Percentiles rank a stretch among this genome's conserved stretches.
Conservation (phyloP, 495 filamentous ascomycete genomes). For the Neurospora sp. region DNA sequence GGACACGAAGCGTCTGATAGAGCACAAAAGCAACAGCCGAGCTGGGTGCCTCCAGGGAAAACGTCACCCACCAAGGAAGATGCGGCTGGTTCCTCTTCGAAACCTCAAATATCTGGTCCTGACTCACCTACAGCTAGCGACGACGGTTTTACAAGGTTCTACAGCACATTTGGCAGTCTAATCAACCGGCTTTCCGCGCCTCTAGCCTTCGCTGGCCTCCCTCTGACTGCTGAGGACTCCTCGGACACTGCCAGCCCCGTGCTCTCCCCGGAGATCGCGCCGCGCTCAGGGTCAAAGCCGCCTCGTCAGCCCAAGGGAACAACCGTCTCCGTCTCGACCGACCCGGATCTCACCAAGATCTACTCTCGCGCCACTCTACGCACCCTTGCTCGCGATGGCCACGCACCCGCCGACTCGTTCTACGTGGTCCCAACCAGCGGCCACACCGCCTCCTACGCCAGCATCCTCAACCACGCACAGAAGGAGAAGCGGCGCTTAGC, state of each 20-base stretch:
- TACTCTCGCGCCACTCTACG: constrained; percentile 74
- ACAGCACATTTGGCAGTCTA: constrained; percentile 74
- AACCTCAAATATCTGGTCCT: constrained; percentile 1
- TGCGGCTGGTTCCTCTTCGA: constrained; percentile 12
- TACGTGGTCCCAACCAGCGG: constrained; percentile 90
- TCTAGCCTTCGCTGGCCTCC: constrained; percentile 84
- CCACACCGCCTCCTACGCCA: constrained; percentile 80
- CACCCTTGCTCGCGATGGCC: constrained; percentile 41
- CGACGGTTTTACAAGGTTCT: constrained; percentile 80
- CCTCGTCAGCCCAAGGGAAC: constrained; percentile 17
- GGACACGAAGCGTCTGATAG: constrained; percentile 24
- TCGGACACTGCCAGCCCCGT: constrained; percentile 18
- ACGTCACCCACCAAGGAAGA: constrained; percentile 17
- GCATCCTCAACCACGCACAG: constrained; percentile 64
- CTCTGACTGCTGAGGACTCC: constrained; percentile 51
- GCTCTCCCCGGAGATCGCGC: constrained; percentile 8
- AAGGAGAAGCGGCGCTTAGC: constrained; percentile 48
- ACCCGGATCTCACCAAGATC: constrained; percentile 65
- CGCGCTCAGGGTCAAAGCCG: constrained; percentile 21
- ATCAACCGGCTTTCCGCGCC: constrained; percentile 78
- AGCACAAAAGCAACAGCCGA: constrained; percentile 27
- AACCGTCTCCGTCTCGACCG: constrained; percentile 21
- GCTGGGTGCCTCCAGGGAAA: constrained; percentile 29
- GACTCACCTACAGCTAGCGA: constrained; percentile 34
- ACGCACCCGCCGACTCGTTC: constrained; percentile 67